Percentiles rank a stretch among this genome's conserved stretches.
phyloP scores from a whole-genome alignment of 257 asterid species.

The Solanum neorickii region DNA sequence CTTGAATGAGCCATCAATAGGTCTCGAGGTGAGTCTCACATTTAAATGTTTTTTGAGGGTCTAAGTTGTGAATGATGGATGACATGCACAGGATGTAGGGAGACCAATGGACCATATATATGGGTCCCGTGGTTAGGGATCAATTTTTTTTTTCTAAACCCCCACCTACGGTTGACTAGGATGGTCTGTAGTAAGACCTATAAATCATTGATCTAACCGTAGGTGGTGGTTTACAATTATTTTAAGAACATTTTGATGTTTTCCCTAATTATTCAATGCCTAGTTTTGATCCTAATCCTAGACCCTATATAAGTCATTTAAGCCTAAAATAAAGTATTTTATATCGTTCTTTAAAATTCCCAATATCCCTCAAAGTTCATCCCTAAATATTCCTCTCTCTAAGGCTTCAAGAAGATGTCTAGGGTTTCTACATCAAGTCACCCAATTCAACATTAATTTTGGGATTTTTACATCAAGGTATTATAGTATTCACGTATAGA shows the following conservation, averaged over 20 bases:
- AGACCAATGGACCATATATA: too few species aligned
- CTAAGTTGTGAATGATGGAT: too few species aligned
- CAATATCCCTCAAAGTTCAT: background rate
- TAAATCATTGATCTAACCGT: background rate
- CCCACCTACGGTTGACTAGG: background rate
- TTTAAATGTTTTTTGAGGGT: too few species aligned
- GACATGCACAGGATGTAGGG: too few species aligned
- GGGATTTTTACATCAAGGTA: background rate
- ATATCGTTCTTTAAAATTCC: background rate
- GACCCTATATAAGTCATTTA: background rate
- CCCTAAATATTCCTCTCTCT: background rate
- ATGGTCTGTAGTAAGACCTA: background rate
- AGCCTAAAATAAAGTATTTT: background rate
- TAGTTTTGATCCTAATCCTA: background rate
- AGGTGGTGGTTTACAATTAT: background rate
- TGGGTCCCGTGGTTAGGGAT: too few species aligned
- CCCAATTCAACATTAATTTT: background rate
- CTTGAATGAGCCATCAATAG: too few species aligned
- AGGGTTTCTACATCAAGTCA: background rate
- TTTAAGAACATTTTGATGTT: too few species aligned
- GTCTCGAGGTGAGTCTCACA: too few species aligned
- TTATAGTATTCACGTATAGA: background rate
- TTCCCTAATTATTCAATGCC: background rate
- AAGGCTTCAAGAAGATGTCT: background rate
- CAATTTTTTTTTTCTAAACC: too few species aligned